Percentiles rank a stretch among this genome's conserved stretches.
Evolutionary conservation across 768 basidiomycete species (phyloP).

Genomic region (Naganishia onofrii): DNA sequence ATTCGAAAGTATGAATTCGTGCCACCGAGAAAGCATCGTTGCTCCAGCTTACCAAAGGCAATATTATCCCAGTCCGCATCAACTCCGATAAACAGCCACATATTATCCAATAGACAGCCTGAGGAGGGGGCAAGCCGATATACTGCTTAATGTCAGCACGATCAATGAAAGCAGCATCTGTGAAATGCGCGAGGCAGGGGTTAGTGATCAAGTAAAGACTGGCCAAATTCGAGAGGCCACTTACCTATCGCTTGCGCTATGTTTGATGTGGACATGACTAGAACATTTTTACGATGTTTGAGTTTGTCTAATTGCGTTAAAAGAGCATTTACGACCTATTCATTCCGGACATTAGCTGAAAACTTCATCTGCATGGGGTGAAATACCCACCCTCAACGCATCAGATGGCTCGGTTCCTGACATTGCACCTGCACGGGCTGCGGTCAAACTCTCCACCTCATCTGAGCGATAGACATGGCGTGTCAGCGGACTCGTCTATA

Average conservation of each 20-base stretch:
- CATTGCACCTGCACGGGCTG: slow-evolving; percentile 90
- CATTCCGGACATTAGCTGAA: slow-evolving; percentile 9
- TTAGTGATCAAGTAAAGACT: not conserved
- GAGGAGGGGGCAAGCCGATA: slow-evolving; percentile 81
- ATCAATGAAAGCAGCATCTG: slow-evolving; percentile 93
- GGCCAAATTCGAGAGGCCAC: slow-evolving; percentile 32
- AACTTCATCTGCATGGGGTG: not conserved
- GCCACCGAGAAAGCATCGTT: not conserved
- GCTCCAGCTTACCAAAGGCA: slow-evolving; percentile 58
- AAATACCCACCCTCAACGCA: slow-evolving; percentile 69
- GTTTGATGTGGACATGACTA: slow-evolving; percentile 96
- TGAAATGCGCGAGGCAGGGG: not conserved
- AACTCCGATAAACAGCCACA: slow-evolving; percentile 78
- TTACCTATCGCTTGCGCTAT: slow-evolving; percentile 88
- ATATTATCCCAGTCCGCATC: slow-evolving; percentile 68
- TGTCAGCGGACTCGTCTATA: not conserved
- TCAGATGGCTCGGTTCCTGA: slow-evolving; percentile 94
- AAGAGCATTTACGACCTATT: slow-evolving; percentile 92
- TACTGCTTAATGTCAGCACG: slow-evolving; percentile 96
- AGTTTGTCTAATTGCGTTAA: slow-evolving; percentile 95
- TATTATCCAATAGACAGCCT: slow-evolving; percentile 91
- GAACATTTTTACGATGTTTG: slow-evolving; percentile 84
- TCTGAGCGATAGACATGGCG: slow-evolving; percentile 56
- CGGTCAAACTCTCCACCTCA: slow-evolving; percentile 93
- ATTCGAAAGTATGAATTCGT: not conserved